These are phyloP conservation scores for Claviceps capensis DNA, from an alignment of 2,329 filamentous ascomycete genomes.

Conservation along the genomic window DNA sequence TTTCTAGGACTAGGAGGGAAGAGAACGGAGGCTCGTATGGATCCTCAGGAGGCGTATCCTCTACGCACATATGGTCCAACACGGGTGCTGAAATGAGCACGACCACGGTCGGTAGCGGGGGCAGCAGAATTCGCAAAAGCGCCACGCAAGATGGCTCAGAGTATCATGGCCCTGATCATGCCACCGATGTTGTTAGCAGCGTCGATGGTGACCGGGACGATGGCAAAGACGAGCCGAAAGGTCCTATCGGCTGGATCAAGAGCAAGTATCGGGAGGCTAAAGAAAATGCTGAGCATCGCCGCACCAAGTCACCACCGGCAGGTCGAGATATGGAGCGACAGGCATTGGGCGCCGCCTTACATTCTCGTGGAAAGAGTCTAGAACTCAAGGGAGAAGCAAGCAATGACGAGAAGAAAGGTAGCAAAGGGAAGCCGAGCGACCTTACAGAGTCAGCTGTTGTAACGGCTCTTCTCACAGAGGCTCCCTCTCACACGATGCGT, in stretches of 20 bases:
- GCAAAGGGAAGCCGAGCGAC: neutral
- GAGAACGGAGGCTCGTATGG: conserved; percentile 33
- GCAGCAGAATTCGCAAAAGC: conserved; percentile 33
- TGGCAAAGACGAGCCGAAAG: conserved; percentile 32
- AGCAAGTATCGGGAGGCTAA: conserved; percentile 47
- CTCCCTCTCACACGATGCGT: too few species aligned
- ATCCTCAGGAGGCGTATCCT: conserved; percentile 28
- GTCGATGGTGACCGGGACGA: conserved; percentile 25
- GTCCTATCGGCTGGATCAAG: conserved; percentile 44
- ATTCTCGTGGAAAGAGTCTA: conserved; percentile 32
- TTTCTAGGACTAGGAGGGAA: conserved; percentile 50
- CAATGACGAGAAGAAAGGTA: conserved; percentile 10
- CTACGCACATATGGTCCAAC: conserved; percentile 43
- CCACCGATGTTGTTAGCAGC: conserved; percentile 24
- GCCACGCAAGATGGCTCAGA: conserved; percentile 39
- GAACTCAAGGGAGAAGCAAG: conserved; percentile 29
- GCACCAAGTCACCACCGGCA: conserved; percentile 42
- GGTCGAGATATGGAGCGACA: conserved; percentile 16
- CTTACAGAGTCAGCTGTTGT: neutral
- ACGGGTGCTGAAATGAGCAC: conserved; percentile 51
- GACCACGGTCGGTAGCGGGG: conserved; percentile 52
- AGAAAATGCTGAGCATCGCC: conserved; percentile 39
- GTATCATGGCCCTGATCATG: conserved; percentile 21
- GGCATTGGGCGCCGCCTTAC: conserved; percentile 14
- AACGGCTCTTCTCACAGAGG: neutral